Evolutionary conservation across 805 yeast genomes (phyloP).

Genomic region (Sungouiella blattae): DNA sequence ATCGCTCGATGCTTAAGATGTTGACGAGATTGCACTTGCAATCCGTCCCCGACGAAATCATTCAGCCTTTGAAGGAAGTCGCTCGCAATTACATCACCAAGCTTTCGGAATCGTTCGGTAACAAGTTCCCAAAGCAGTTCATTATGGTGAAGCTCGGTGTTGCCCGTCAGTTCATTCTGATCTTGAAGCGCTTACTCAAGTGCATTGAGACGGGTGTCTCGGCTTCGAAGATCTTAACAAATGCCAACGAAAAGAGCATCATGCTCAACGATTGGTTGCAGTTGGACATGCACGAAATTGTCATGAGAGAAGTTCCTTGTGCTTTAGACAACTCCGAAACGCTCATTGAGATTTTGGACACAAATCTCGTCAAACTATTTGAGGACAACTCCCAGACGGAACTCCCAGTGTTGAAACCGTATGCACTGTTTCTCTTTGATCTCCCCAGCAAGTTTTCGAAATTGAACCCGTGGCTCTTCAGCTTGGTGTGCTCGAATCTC

Average conservation of each 20-base stretch:
- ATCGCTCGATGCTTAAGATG: constrained; percentile 51
- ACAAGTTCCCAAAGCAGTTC: constrained; percentile 48
- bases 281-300: constrained; percentile 45
- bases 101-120: constrained; percentile 34
- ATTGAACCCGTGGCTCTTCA: constrained; percentile 53
- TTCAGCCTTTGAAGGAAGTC: constrained; percentile 52
- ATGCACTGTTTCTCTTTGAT: constrained; percentile 28
- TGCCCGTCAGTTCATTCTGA: constrained; percentile 50
- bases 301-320: constrained; percentile 52
- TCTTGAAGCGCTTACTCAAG: constrained; percentile 53
- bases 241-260: constrained; percentile 38
- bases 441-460: constrained; percentile 47
- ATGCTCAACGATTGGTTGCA: constrained; percentile 61
- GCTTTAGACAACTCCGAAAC: constrained; percentile 27
- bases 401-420: constrained; percentile 21
- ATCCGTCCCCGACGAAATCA: constrained; percentile 53
- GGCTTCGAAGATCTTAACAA: constrained; percentile 45
- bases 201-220: constrained; percentile 51
- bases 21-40: constrained; percentile 60
- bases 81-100: constrained; percentile 46
- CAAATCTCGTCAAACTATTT: constrained; percentile 32
- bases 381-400: constrained; percentile 3
- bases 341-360: constrained; percentile 31
- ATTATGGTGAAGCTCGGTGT: constrained; percentile 49
- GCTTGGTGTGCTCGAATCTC: constrained; percentile 50